A percentile compares a stretch with the other conserved stretches of the same genome.
phyloP scores from a whole-genome alignment of 805 yeast genomes.

The Komagataella ulmi region DNA sequence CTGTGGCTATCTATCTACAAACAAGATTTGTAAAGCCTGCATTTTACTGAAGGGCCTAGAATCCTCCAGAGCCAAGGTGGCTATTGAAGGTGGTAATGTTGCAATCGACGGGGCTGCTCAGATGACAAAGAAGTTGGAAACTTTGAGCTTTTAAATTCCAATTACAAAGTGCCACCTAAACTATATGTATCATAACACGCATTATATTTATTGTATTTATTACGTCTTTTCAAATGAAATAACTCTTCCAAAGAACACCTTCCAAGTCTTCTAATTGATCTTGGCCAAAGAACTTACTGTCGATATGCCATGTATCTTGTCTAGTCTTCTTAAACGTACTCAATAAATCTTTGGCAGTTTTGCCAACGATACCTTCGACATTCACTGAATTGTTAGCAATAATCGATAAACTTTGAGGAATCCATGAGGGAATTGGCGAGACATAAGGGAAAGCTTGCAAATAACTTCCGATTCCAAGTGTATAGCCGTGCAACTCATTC shows the following conservation, averaged over 20 bases:
- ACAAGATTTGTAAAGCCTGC: constrained; percentile 88
- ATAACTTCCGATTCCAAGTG: constrained; percentile 79
- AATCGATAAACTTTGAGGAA: constrained; percentile 57
- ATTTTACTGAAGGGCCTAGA: constrained; percentile 76
- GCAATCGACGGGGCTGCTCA: constrained; percentile 54
- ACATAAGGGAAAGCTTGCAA: constrained; percentile 81
- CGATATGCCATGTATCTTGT: constrained; percentile 95
- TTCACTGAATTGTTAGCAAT: constrained; percentile 63
- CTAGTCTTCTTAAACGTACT: constrained; percentile 83
- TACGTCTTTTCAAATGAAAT: constrained; percentile 44
- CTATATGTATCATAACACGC: background rate
- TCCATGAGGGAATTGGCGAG: constrained; percentile 88
- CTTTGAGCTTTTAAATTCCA: constrained; percentile 37
- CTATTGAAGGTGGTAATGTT: constrained; percentile 33
- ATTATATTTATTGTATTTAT: too few species aligned
- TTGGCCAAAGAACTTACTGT: constrained; percentile 55
- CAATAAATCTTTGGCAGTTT: constrained; percentile 68
- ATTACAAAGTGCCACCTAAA: too few species aligned
- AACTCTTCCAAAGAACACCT: constrained; percentile 88
- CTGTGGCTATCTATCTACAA: constrained; percentile 88
- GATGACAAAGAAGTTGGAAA: constrained; percentile 46
- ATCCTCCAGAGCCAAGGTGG: constrained; percentile 52
- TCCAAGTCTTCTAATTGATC: constrained; percentile 84
- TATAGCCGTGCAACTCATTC: constrained; percentile 60
- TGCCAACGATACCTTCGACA: constrained; percentile 67